phyloP scores from a whole-genome alignment of 768 basidiomycete species.

The Boletales sp. region DNA sequence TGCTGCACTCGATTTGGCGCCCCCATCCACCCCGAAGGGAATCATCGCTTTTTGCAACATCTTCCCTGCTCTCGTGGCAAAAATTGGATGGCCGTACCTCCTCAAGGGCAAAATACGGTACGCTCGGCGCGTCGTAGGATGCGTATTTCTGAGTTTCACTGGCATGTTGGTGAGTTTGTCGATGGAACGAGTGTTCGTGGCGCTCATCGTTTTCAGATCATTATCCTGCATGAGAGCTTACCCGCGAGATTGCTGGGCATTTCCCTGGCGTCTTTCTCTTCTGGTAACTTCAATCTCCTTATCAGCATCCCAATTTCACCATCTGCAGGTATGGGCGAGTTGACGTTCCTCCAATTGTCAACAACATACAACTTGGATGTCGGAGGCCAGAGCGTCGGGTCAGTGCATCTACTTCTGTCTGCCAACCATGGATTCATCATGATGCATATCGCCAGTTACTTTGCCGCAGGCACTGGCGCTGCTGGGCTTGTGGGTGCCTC shows the following conservation, averaged over 20 bases:
- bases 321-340: conserved; percentile 79
- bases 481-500: conserved; percentile 92
- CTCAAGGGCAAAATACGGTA: conserved; percentile 86
- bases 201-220: conserved; percentile 48
- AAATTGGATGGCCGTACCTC: conserved; percentile 90
- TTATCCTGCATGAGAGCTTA: conserved; percentile 68
- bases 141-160: conserved; percentile 66
- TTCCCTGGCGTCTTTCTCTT: conserved; percentile 79
- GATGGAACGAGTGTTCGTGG: neutral
- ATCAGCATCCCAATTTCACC: conserved; percentile 1
- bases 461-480: conserved; percentile 91
- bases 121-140: conserved; percentile 65
- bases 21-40: conserved; percentile 89
- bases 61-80: conserved; percentile 79
- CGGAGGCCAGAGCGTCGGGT: conserved; percentile 82
- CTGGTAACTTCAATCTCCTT: conserved; percentile 44
- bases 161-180: conserved; percentile 79
- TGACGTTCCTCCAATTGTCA: conserved; percentile 93
- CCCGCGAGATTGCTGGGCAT: conserved; percentile 77
- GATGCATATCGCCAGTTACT: conserved; percentile 55
- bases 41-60: conserved; percentile 96
- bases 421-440: neutral
- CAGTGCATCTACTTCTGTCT: conserved; percentile 11
- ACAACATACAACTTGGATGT: conserved; percentile 73
- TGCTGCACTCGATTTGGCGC: conserved; percentile 92